phyloP scores from a whole-genome alignment of 768 basidiomycete genomes.

The Cystobasidiopsis lactophilus region DNA sequence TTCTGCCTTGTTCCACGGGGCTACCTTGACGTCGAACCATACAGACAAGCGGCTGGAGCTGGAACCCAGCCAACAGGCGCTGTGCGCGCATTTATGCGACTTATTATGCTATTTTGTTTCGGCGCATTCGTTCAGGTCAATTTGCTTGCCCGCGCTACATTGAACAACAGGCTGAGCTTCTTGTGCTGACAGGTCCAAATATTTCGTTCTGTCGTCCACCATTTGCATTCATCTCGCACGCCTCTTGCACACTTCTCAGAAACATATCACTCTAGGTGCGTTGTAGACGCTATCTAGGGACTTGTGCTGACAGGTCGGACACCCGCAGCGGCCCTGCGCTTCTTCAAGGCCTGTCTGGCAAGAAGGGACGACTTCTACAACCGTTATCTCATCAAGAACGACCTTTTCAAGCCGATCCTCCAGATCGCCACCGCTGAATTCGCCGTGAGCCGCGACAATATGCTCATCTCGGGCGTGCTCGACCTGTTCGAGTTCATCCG shows the following conservation, averaged over 20 bases:
- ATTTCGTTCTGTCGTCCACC: constrained; percentile 61
- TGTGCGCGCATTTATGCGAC: constrained; percentile 75
- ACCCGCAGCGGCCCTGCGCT: constrained; percentile 60
- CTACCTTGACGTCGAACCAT: not conserved
- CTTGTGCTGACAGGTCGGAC: not conserved
- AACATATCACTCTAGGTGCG: constrained; percentile 77
- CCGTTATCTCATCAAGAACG: constrained; percentile 57
- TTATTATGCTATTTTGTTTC: constrained; percentile 65
- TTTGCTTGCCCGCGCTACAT: not conserved
- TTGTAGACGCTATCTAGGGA: constrained; percentile 9
- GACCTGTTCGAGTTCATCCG: constrained; percentile 87
- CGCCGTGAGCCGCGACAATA: constrained; percentile 39
- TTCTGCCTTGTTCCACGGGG: not conserved
- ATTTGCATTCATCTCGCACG: constrained; percentile 52
- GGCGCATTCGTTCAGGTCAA: constrained; percentile 66
- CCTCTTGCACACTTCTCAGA: constrained; percentile 60
- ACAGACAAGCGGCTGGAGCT: not conserved
- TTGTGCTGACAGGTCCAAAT: constrained; percentile 32
- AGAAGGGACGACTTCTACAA: constrained; percentile 44
- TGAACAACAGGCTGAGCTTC: not conserved
- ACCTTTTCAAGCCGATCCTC: constrained; percentile 59
- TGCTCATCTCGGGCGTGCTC: constrained; percentile 82
- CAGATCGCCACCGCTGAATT: constrained; percentile 43
- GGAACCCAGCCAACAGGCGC: constrained; percentile 35
- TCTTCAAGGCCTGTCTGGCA: constrained; percentile 64